Base-by-base conservation (phyloP, 176 grass and related monocot species). In the Musa acuminata region DNA sequence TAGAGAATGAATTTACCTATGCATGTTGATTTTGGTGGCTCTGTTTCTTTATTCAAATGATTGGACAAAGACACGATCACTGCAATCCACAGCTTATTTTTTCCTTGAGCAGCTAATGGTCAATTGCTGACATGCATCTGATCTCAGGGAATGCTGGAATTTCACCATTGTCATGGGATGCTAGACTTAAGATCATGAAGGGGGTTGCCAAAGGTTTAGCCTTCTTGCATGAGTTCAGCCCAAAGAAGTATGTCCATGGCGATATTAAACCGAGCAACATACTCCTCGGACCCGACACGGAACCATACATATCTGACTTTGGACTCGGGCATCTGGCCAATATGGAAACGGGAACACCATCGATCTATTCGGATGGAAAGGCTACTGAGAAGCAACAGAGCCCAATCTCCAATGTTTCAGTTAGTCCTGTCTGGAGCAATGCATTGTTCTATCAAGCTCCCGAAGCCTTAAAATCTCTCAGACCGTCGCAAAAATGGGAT, bases 211-310 rank as follows among this genome's bases (percentile, higher is more conserved):
- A 69, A 29, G 67, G 67, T 16, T 50, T 69, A 14, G 67, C 67
- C 67, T 69, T 69, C 19, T 48, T 69, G 67, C 67, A 69, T 19
- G 67, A 69, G 29, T 69, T 69, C 29, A 69, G 67, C 67, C 67
- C 67, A 5, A 69, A 69, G 67, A 69, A 69, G 67, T 69, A 69
- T 48, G 67, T 69, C 67, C 67, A 69, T 49, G 67, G 67, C 8
- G 67, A 69, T 69, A 3, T 69, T 29, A 69, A 69, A 29, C 67
- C 67, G 26, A 20, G 48, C 35, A 69, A 69, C 17, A 19, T 69
- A 69, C 67, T 69, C 67, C 67, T 69, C 1, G 67, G 29, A 48
- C 13, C 16, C 26, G 48, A 69, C 12, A 69, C 50, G 67, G 67
- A 49, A 49, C 26, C 67, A 29, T 69, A 20, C 67, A 69, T 69